Conservation (phyloP, 2,329 filamentous ascomycete species). For the Pseudogymnoascus sp. region DNA sequence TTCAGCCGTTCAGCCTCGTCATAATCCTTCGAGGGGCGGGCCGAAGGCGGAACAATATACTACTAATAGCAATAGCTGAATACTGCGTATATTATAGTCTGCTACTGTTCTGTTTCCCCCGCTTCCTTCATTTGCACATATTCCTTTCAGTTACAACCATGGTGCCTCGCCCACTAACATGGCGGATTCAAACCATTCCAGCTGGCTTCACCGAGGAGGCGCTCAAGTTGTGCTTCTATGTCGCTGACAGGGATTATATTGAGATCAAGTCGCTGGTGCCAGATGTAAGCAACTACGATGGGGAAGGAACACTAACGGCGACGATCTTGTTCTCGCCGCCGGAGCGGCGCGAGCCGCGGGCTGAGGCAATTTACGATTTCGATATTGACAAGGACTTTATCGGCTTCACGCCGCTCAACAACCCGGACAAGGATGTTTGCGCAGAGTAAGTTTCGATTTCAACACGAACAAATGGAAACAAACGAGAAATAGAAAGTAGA, state of each 20-base stretch:
- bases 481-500: background rate
- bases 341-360: background rate
- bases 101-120: too few relatives aligned
- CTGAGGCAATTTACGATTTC: background rate
- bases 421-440: background rate
- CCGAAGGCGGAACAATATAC: too few relatives aligned
- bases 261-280: background rate
- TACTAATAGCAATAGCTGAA: too few relatives aligned
- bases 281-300: background rate
- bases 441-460: background rate
- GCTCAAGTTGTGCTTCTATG: background rate
- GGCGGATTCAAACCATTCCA: background rate
- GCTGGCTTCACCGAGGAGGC: background rate
- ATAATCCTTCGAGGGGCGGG: too few relatives aligned
- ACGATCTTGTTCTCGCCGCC: background rate
- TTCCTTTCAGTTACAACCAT: background rate
- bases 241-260: background rate
- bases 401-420: background rate
- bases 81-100: too few relatives aligned
- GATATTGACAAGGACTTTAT: background rate
- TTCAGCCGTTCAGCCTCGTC: too few relatives aligned
- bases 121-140: background rate
- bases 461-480: background rate
- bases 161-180: background rate
- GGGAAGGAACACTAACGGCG: background rate